Evolutionary conservation across 148 eudicot genomes (phyloP).

Genomic region (Rhododendron mucronatum): DNA sequence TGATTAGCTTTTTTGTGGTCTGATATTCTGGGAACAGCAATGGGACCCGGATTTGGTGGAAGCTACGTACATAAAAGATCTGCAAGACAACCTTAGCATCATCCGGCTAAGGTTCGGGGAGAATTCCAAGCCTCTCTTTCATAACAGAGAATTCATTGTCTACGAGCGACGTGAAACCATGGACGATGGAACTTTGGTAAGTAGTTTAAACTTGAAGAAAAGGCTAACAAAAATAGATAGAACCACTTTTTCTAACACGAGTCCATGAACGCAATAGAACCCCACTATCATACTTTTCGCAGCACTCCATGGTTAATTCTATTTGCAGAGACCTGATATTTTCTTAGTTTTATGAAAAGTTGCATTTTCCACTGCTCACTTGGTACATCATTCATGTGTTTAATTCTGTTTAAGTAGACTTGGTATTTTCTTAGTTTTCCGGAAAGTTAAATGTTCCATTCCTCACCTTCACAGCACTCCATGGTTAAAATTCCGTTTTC

Average conservation of each 20-base stretch:
- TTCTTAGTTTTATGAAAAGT: neutral
- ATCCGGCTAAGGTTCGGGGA: constrained; percentile 71
- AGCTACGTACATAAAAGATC: constrained; percentile 75
- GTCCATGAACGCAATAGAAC: neutral
- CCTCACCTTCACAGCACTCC: neutral
- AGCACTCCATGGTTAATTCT: neutral
- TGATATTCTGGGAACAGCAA: constrained; percentile 40
- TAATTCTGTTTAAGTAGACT: neutral
- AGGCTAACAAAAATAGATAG: neutral
- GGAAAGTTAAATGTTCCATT: neutral
- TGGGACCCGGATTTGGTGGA: constrained; percentile 85
- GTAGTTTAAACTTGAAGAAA: neutral
- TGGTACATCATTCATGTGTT: neutral
- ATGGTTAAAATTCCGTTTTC: neutral
- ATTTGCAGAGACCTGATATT: neutral
- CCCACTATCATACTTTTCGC: neutral
- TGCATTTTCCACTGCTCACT: neutral
- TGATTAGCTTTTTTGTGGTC: neutral
- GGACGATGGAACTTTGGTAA: constrained; percentile 89
- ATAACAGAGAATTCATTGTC: constrained; percentile 82
- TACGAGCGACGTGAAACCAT: constrained; percentile 85
- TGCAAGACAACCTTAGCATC: constrained; percentile 71
- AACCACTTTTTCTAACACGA: neutral
- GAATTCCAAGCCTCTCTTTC: constrained; percentile 66
- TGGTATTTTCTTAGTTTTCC: neutral